phyloP scores from a whole-genome alignment of 208 protist species.

The Crithidia expoeki region DNA sequence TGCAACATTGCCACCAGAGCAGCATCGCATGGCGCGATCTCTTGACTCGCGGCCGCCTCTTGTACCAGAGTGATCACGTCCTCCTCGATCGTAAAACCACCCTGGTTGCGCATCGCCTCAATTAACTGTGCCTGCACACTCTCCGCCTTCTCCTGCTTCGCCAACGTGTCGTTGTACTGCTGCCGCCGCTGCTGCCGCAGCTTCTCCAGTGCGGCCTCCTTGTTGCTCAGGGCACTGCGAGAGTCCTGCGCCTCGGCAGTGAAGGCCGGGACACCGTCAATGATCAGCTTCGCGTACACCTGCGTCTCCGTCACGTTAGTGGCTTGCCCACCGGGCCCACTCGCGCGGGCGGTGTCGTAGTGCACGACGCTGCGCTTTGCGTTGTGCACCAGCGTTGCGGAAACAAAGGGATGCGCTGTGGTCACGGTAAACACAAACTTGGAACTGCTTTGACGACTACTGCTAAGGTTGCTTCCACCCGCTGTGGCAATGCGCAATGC shows the following conservation, averaged over 20 bases:
- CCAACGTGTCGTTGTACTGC: conserved; percentile 79
- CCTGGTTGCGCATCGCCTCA: conserved; percentile 17
- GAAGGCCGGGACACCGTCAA: conserved; percentile 76
- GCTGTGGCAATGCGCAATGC: conserved; percentile 33
- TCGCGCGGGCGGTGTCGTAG: conserved; percentile 82
- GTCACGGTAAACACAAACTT: conserved; percentile 40
- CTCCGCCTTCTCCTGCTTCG: conserved; percentile 51
- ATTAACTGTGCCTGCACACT: conserved; percentile 47
- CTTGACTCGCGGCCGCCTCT: conserved; percentile 21
- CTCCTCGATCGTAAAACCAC: conserved; percentile 33
- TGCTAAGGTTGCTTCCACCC: not conserved
- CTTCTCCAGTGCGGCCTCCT: conserved; percentile 73
- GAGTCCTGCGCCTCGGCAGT: conserved; percentile 86
- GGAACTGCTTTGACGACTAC: not conserved
- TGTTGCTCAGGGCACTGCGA: conserved; percentile 82
- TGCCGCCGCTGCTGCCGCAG: conserved; percentile 51
- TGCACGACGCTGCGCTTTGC: conserved; percentile 40
- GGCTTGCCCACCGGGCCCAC: conserved; percentile 88
- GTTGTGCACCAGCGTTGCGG: conserved; percentile 59
- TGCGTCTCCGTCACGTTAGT: conserved; percentile 90
- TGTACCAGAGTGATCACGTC: conserved; percentile 21
- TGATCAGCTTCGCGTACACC: conserved; percentile 76
- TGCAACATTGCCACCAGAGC: conserved; percentile 36
- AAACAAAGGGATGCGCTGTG: conserved; percentile 57
- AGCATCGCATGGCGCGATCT: conserved; percentile 27